Conservation (phyloP, 1,139 yeast genomes). For the Zygosaccharomyces sapae region DNA sequence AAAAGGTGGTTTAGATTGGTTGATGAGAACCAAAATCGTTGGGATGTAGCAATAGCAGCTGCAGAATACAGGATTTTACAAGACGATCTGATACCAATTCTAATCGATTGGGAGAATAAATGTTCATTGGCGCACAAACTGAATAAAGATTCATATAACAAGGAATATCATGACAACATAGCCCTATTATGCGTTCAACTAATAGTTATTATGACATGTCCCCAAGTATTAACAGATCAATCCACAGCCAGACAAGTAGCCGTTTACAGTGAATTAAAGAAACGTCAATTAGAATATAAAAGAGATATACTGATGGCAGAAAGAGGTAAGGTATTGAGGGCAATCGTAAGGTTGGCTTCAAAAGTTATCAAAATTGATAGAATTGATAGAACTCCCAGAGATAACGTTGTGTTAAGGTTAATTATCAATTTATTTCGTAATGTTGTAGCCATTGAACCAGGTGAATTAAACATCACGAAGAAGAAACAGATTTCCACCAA, state of each 20-base stretch:
- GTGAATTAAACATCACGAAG: conserved; percentile 48
- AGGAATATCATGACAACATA: conserved; percentile 50
- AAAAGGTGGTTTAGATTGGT: conserved; percentile 83
- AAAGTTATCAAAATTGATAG: conserved; percentile 56
- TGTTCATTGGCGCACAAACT: conserved; percentile 31
- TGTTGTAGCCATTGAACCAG: conserved; percentile 69
- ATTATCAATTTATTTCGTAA: conserved; percentile 75
- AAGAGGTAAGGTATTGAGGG: conserved; percentile 60
- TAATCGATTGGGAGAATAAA: conserved; percentile 67
- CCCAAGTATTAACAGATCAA: conserved; percentile 55
- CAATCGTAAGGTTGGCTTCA: conserved; percentile 65
- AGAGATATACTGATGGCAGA: conserved; percentile 56
- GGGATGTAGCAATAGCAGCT: conserved; percentile 85
- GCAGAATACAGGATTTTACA: conserved; percentile 72
- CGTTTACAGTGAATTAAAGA: conserved; percentile 56
- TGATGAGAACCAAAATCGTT: conserved; percentile 65
- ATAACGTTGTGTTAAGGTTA: conserved; percentile 66
- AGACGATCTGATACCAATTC: conserved; percentile 69
- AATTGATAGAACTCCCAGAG: conserved; percentile 62
- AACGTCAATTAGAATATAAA: conserved; percentile 69
- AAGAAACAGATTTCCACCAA: conserved; percentile 37
- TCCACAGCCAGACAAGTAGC: conserved; percentile 51
- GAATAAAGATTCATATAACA: conserved; percentile 33
- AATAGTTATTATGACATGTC: conserved; percentile 84
- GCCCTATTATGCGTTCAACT: conserved; percentile 73